Base-by-base conservation (phyloP, 805 yeast genomes). In the Citeromyces matritensis region DNA sequence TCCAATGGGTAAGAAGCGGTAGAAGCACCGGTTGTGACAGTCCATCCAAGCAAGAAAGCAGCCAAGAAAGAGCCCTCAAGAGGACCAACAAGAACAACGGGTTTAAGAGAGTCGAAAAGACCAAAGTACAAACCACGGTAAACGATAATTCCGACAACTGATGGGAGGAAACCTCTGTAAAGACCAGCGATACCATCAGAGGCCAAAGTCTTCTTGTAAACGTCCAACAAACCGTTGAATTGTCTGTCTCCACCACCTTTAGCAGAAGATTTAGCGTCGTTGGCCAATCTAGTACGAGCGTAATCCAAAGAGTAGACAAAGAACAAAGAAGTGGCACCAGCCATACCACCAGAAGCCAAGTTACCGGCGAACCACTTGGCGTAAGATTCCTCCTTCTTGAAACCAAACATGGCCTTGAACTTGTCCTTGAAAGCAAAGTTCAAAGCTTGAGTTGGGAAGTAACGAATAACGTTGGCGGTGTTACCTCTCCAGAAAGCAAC, bases 111-210 rank as follows among this genome's bases (percentile, higher is more conserved):
- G 67, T 86, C 96, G 72, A 80, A 86, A 53, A 84, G 69, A 80
- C 96, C 96, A 64, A 85, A 85, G 85, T 86, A 86, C 56, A 85
- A 71, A 82, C 96, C 96, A 79, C 96, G 84, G 94, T 86, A 85
- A 58, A 84, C 95, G 69, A 86, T 65, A 57, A 85, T 86, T 78
- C 96, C 96, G 50, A 83, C 72, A 60, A 86, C 95, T 51, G 95
- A 85, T 60, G 95, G 95, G 63, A 86, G 83, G 85, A 85, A 85
- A 73, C 96, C 96, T 77, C 96, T 82, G 85, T 85, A 85, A 60
- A 85, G 73, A 80, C 96, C 96, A 49, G 94, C 94, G 64, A 85
- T 57, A 81, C 96, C 96, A 61, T 86, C 96, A 49, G 94, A 56
- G 56, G 86, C 86, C 55, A 85, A 64, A 51, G 96, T 85, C 79